These are phyloP conservation scores for Echria macrotheca DNA, from an alignment of 495 filamentous ascomycete species.

Conservation along the genomic window DNA sequence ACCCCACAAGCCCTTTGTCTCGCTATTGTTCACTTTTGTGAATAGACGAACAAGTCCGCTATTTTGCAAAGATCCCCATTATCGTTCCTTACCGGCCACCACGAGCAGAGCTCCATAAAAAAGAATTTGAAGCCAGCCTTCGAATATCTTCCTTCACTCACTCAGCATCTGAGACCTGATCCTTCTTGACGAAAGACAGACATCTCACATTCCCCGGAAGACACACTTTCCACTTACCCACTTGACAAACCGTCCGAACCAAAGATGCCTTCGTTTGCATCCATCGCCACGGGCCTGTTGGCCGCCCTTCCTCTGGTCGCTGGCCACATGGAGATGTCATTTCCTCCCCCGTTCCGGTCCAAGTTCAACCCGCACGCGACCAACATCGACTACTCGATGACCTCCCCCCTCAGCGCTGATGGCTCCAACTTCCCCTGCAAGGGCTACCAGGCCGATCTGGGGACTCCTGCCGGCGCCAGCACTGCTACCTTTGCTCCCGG, in stretches of 20 bases:
- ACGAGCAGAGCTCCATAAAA: neutral
- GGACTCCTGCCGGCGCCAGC: slow-evolving; percentile 37
- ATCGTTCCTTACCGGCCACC: too few relatives aligned
- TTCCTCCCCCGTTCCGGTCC: slow-evolving; percentile 50
- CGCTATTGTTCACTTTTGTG: neutral
- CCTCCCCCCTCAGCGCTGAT: slow-evolving; percentile 42
- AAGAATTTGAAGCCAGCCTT: too few relatives aligned
- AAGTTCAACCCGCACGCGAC: slow-evolving; percentile 46
- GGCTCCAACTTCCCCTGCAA: slow-evolving; percentile 62
- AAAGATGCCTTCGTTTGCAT: slow-evolving; percentile 34
- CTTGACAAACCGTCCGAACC: neutral
- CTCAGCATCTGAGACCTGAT: neutral
- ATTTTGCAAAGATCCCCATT: too few relatives aligned
- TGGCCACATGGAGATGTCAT: slow-evolving; percentile 57
- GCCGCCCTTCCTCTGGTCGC: slow-evolving; percentile 31
- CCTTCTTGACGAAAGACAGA: slow-evolving; percentile 4
- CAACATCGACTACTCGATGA: slow-evolving; percentile 53
- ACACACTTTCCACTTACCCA: neutral
- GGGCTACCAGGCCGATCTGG: slow-evolving; percentile 54
- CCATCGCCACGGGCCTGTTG: slow-evolving; percentile 20
- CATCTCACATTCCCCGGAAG: neutral
- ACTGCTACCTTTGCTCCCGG: slow-evolving; percentile 53
- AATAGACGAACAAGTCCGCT: neutral
- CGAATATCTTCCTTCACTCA: neutral
- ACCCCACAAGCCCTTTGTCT: neutral